Conservation (phyloP, 257 asterid genomes). For the Osmanthus fragrans region DNA sequence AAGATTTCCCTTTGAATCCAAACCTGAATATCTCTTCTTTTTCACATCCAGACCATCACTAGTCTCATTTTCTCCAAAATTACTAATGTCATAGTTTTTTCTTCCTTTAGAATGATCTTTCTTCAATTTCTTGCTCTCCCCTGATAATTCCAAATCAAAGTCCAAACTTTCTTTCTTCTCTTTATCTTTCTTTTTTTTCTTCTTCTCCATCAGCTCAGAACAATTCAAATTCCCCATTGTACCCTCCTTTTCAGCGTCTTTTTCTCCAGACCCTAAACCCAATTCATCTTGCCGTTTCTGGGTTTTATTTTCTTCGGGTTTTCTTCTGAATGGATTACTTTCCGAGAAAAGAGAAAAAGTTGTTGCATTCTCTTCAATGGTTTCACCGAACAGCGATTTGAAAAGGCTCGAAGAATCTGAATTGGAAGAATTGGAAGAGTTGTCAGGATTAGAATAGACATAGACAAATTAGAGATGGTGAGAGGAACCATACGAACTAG, state of each 20-base stretch:
- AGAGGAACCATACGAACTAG: too few species aligned
- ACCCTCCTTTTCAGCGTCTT: conserved; percentile 24
- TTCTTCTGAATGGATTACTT: conserved; percentile 69
- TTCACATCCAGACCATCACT: not conserved
- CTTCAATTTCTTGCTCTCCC: conserved; percentile 37
- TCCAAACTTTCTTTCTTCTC: conserved; percentile 22
- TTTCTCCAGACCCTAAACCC: conserved; percentile 22
- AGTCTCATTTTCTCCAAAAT: not conserved
- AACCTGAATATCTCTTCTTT: not conserved
- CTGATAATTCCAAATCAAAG: conserved; percentile 27
- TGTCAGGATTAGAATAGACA: conserved; percentile 23
- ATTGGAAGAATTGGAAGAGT: conserved; percentile 24
- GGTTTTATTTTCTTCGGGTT: conserved; percentile 31
- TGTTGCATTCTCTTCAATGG: conserved; percentile 32
- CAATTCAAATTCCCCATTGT: conserved; percentile 24
- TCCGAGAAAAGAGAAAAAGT: conserved; percentile 64
- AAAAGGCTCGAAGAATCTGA: conserved; percentile 49
- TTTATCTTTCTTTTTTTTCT: conserved; percentile 44
- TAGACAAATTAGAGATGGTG: too few species aligned
- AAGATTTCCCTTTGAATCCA: conserved; percentile 21
- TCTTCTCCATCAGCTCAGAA: conserved; percentile 32
- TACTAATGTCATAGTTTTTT: conserved; percentile 1
- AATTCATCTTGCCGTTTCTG: conserved; percentile 18
- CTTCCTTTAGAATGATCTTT: conserved; percentile 19
- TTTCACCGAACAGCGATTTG: conserved; percentile 58